These are phyloP conservation scores for Canariomyces notabilis DNA, from an alignment of 2,329 filamentous ascomycete genomes.

Conservation along the genomic window DNA sequence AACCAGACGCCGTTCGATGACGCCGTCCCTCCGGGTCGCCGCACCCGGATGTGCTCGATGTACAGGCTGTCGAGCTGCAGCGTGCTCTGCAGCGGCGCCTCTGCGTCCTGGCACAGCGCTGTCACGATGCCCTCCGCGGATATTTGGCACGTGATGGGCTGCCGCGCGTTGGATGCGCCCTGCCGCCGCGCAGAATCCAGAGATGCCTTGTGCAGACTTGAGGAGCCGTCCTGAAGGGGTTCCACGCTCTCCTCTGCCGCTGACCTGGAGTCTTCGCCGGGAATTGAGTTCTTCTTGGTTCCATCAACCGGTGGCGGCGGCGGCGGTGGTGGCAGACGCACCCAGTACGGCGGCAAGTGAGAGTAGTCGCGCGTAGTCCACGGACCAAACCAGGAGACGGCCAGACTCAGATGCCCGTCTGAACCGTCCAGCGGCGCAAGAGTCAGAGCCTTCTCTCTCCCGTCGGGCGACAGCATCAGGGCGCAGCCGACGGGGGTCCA, in stretches of 20 bases:
- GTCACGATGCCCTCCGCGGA: conserved; percentile 42
- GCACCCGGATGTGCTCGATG: conserved; percentile 43
- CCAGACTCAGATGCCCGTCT: conserved; percentile 54
- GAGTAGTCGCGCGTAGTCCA: conserved; percentile 50
- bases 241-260: neutral
- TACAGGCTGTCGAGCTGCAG: conserved; percentile 36
- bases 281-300: no score
- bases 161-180: conserved; percentile 24
- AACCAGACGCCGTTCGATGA: conserved; percentile 52
- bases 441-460: conserved; percentile 44
- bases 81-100: conserved; percentile 25
- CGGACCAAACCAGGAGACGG: conserved; percentile 49
- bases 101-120: conserved; percentile 37
- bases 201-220: conserved; percentile 27
- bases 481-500: conserved; percentile 58
- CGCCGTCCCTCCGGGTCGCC: conserved; percentile 24
- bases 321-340: conserved; percentile 38
- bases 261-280: conserved; percentile 1
- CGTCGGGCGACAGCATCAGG: conserved; percentile 50
- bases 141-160: conserved; percentile 40
- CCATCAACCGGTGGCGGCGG: conserved; percentile 1
- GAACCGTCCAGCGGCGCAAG: conserved; percentile 55
- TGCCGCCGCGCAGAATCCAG: conserved; percentile 34
- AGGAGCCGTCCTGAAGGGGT: conserved; percentile 3
- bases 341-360: conserved; percentile 57